Evolutionary conservation across 2,329 filamentous ascomycete genomes (phyloP).

Genomic region (Alternaria ventricosa): DNA sequence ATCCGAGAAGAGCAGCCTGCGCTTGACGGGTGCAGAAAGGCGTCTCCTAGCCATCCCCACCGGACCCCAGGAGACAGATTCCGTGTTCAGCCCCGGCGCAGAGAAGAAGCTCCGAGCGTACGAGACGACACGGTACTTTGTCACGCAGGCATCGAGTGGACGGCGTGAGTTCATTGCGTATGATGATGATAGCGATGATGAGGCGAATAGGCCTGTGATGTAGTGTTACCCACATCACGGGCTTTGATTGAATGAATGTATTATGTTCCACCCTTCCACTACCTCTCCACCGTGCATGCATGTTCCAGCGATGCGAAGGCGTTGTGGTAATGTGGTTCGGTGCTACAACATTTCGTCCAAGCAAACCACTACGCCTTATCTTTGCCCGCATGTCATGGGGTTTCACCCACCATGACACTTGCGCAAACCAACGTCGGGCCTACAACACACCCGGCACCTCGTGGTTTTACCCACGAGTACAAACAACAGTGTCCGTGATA

Average conservation of each 20-base stretch:
- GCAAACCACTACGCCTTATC: background rate
- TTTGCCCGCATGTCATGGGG: background rate
- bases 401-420: constrained; percentile 12
- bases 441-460: background rate
- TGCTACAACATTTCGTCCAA: background rate
- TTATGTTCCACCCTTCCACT: background rate
- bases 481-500: background rate
- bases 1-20: constrained; percentile 8
- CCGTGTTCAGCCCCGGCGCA: constrained; percentile 27
- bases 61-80: background rate
- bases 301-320: constrained; percentile 24
- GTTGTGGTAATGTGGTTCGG: background rate
- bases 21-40: constrained; percentile 29
- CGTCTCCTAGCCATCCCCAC: constrained; percentile 28
- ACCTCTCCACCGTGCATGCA: constrained; percentile 11
- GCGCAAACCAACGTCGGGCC: background rate
- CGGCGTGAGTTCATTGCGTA: constrained; percentile 33
- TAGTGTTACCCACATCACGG: constrained; percentile 23
- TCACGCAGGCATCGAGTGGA: constrained; percentile 21
- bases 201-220: constrained; percentile 43
- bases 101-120: constrained; percentile 38
- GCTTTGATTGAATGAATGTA: constrained; percentile 2
- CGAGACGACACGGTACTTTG: constrained; percentile 23
- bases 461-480: constrained; percentile 13
- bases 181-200: constrained; percentile 42